These are phyloP conservation scores for Pyrenophora teres DNA, from an alignment of 2,329 filamentous ascomycete species.

Conservation along the genomic window DNA sequence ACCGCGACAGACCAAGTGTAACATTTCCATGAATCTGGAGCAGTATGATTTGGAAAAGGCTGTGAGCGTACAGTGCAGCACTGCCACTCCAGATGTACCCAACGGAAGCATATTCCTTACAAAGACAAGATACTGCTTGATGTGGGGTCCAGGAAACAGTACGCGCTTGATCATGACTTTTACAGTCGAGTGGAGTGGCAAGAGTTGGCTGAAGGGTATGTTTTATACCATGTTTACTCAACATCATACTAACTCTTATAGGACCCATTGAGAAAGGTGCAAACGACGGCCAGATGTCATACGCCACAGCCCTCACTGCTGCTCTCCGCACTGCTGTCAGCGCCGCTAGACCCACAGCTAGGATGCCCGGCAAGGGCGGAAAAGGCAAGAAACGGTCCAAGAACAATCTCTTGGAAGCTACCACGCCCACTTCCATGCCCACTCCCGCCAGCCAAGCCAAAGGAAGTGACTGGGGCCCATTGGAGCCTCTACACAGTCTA, in stretches of 20 bases:
- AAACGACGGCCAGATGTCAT: constrained; percentile 83
- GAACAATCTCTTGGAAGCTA: constrained; percentile 55
- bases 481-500: constrained; percentile 77
- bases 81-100: constrained; percentile 92
- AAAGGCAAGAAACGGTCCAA: constrained; percentile 62
- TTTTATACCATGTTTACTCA: neutral
- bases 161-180: constrained; percentile 88
- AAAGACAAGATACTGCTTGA: constrained; percentile 93
- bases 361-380: constrained; percentile 54
- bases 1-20: constrained; percentile 92
- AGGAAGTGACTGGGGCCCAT: constrained; percentile 67
- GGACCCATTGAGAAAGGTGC: constrained; percentile 95
- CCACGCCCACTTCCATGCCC: constrained; percentile 41
- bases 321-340: constrained; percentile 74
- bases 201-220: constrained; percentile 94
- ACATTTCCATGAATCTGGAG: constrained; percentile 84
- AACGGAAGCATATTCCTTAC: constrained; percentile 88
- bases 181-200: constrained; percentile 92
- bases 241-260: constrained; percentile 47
- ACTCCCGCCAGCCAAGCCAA: constrained; percentile 31
- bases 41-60: constrained; percentile 84
- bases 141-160: constrained; percentile 85
- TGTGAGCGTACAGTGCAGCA: constrained; percentile 79
- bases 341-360: constrained; percentile 60
- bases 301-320: constrained; percentile 78